phyloP scores from a whole-genome alignment of 306 rosid species.

The Corylus americana region DNA sequence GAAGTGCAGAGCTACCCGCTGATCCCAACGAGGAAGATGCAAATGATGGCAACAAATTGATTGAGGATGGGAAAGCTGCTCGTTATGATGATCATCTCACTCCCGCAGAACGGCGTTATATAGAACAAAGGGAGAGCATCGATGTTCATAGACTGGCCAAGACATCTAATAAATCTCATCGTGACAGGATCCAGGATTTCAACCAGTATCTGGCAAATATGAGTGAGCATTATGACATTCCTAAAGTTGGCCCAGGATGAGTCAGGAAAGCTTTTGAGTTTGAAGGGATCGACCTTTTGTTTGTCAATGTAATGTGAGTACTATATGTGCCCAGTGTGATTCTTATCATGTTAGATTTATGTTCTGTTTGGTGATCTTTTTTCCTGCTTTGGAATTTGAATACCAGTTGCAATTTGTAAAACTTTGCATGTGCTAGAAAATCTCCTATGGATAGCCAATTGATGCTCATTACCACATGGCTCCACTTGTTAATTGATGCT shows the following conservation, averaged over 20 bases:
- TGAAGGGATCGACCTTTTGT: constrained; percentile 22
- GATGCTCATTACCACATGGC: not conserved
- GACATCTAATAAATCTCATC: constrained; percentile 86
- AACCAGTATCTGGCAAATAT: constrained; percentile 95
- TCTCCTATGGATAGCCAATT: not conserved
- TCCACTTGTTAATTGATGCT: not conserved
- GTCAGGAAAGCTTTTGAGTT: not conserved
- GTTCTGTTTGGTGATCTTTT: constrained; percentile 6
- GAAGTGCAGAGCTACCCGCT: constrained; percentile 42
- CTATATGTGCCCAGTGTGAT: constrained; percentile 9
- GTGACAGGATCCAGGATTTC: constrained; percentile 94
- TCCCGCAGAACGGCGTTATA: constrained; percentile 86
- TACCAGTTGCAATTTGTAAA: not conserved
- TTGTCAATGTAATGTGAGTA: constrained; percentile 18
- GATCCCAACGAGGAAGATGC: constrained; percentile 59
- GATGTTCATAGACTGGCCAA: constrained; percentile 81
- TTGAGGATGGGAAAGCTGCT: constrained; percentile 54
- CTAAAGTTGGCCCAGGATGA: constrained; percentile 96
- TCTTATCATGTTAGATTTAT: not conserved
- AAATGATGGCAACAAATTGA: constrained; percentile 38
- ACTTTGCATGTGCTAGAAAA: not conserved
- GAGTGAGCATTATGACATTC: constrained; percentile 99
- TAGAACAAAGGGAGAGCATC: constrained; percentile 84
- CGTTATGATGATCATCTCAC: constrained; percentile 76
- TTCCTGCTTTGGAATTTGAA: not conserved